Conservation (phyloP, 345 rosid species). For the Trapa bicornis region DNA sequence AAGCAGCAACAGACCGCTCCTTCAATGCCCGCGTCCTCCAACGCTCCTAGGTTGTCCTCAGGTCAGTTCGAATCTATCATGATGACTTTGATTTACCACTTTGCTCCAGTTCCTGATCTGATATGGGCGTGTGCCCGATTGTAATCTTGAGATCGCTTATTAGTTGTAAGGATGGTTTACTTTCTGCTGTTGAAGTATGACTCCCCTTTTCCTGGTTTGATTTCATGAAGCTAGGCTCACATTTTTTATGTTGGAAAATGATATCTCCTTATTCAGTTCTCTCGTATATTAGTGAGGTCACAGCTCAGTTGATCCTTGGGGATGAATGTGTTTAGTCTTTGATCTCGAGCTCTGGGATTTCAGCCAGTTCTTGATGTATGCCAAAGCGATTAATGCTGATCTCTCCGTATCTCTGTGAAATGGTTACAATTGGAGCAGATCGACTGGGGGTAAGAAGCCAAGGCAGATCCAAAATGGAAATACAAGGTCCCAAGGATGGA, state of each 20-base stretch:
- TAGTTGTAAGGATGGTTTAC: background rate
- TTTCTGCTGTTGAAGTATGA: background rate
- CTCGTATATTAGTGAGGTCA: background rate
- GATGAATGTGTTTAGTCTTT: background rate
- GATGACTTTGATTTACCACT: background rate
- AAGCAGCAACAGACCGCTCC: constrained; percentile 17
- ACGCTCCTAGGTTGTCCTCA: constrained; percentile 57
- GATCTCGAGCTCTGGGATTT: background rate
- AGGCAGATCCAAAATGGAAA: constrained; percentile 52
- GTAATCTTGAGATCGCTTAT: background rate
- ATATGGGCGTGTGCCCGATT: constrained; percentile 19
- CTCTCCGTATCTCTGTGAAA: background rate
- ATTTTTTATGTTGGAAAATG: background rate
- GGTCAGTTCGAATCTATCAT: constrained; percentile 27
- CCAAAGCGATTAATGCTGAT: background rate
- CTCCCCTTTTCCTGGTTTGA: too few relatives aligned
- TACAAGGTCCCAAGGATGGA: constrained; percentile 38
- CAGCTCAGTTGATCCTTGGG: background rate
- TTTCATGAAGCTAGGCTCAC: background rate
- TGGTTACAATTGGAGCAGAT: constrained; percentile 57
- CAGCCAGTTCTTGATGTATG: background rate
- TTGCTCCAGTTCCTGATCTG: constrained; percentile 24
- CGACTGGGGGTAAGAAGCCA: constrained; percentile 55
- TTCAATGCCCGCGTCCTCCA: constrained; percentile 31
- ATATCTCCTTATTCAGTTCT: background rate